phyloP scores from a whole-genome alignment of 1,139 yeast genomes.

The Blastobotrys elegans region DNA sequence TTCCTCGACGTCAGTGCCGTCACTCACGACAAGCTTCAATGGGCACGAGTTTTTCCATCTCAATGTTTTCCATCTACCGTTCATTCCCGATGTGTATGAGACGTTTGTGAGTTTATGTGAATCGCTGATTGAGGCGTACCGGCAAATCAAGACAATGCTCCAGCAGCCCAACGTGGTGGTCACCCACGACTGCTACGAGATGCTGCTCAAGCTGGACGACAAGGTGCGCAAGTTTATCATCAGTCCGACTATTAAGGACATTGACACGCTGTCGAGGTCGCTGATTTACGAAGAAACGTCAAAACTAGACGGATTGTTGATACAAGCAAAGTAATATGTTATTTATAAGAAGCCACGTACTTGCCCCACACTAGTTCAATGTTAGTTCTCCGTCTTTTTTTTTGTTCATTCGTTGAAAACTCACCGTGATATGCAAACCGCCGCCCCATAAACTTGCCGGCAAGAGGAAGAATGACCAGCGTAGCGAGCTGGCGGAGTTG shows the following conservation, averaged over 20 bases:
- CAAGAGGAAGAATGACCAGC: conserved; percentile 58
- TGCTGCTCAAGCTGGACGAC: conserved; percentile 27
- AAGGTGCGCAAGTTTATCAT: conserved; percentile 24
- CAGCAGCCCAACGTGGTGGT: conserved; percentile 9
- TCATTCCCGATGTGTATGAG: conserved; percentile 30
- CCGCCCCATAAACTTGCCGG: conserved; percentile 70
- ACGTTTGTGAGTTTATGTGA: conserved; percentile 30
- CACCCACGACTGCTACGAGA: conserved; percentile 22
- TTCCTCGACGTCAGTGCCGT: conserved; percentile 1
- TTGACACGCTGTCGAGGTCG: conserved; percentile 26
- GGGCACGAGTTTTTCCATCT: conserved; percentile 22
- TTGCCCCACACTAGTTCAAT: conserved; percentile 20
- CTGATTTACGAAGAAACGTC: conserved; percentile 27
- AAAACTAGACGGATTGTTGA: conserved; percentile 24
- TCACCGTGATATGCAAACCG: conserved; percentile 44
- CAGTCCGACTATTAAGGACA: conserved; percentile 27
- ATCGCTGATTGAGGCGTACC: conserved; percentile 26
- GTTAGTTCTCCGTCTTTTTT: not conserved
- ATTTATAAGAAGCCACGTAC: conserved; percentile 16
- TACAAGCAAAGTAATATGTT: conserved; percentile 18
- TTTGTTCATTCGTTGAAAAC: conserved; percentile 13
- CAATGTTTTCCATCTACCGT: conserved; percentile 28
- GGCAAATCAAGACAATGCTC: conserved; percentile 18
- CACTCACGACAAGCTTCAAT: not conserved
- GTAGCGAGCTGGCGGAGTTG: conserved; percentile 56